Evolutionary conservation across 257 asterid species (phyloP).

Genomic region (Ajuga chamaepitys): DNA sequence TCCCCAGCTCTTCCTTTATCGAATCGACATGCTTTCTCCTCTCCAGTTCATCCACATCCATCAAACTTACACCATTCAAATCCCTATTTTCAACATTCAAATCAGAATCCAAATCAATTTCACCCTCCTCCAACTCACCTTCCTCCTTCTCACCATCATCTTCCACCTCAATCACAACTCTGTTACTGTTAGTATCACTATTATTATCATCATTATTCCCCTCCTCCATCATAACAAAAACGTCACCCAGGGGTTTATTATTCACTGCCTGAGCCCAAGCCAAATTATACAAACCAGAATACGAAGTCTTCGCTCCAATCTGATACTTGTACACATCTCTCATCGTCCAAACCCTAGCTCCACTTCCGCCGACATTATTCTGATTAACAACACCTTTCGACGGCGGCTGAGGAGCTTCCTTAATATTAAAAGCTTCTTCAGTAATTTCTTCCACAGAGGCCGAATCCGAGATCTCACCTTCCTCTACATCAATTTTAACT

Average conservation of each 20-base stretch:
- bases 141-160: constrained; percentile 72
- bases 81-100: constrained; percentile 22
- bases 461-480: constrained; percentile 93
- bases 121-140: constrained; percentile 97
- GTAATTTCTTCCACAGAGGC: constrained; percentile 76
- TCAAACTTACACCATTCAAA: constrained; percentile 11
- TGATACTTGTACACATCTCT: constrained; percentile 67
- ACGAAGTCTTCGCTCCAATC: constrained; percentile 40
- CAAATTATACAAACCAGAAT: constrained; percentile 65
- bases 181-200: constrained; percentile 7
- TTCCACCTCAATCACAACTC: constrained; percentile 48
- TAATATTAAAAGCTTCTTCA: constrained; percentile 51
- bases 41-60: constrained; percentile 24
- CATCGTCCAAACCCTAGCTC: constrained; percentile 77
- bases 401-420: constrained; percentile 26
- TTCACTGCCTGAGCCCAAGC: constrained; percentile 99
- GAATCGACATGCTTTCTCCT: constrained; percentile 29
- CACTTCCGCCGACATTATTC: constrained; percentile 27
- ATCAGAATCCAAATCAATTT: constrained; percentile 96
- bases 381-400: constrained; percentile 16
- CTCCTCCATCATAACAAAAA: constrained; percentile 57
- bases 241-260: constrained; percentile 77
- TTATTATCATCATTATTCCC: constrained; percentile 21
- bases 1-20: constrained; percentile 43
- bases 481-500: constrained; percentile 51